Evolutionary conservation across 1,139 yeast genomes (phyloP), one percentile per base, ranked within the genome.

Genomic region (Saccharomycopsis crataegensis): DNA sequence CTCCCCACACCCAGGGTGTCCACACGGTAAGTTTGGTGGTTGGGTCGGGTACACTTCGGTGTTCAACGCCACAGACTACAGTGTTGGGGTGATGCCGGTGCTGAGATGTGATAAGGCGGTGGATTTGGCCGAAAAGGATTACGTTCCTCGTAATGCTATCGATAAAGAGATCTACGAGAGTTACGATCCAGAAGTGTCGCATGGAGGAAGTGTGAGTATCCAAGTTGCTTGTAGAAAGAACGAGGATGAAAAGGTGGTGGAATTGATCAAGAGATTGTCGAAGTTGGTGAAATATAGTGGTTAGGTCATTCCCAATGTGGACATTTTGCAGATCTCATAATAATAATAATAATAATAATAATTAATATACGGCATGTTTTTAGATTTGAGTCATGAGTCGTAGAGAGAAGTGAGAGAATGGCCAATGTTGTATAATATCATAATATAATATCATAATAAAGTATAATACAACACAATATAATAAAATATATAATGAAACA

Each of bases 21-120:
- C 77, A 32, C 67, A 70, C 44, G 70, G 71, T 16, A 52, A 49
- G 12, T 43, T 48, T 42, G 65, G 73, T 90, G 99, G 93, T 67
- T 77, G 75, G 53, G 73, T 90, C 52, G 96, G 62, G 11, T 83
- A 80, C 67, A 82, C 88, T 8, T 75, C 79, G 36, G 73, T 81
- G 57, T 79, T 79, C 68, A 83, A 83, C 64, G 69, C 79, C 34
- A 63, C 80, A 43, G 87, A 83, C 64, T 80, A 77, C 62, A 61
- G 82, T 22, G 80, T 78, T 6, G 82, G 83, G 32, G 74, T 78
- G 4, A 64, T 82, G 52, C 89, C 89, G 2, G 57, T 54, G 16
- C 48, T 54, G 14, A 65, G 71, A 54, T 76, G 72, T 12, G 71
- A 74, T 57, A 63, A 66, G 47, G 57, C 59, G 1, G 48, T 71